phyloP scores from a whole-genome alignment of 306 rosid species.

The Vigna angularis region DNA sequence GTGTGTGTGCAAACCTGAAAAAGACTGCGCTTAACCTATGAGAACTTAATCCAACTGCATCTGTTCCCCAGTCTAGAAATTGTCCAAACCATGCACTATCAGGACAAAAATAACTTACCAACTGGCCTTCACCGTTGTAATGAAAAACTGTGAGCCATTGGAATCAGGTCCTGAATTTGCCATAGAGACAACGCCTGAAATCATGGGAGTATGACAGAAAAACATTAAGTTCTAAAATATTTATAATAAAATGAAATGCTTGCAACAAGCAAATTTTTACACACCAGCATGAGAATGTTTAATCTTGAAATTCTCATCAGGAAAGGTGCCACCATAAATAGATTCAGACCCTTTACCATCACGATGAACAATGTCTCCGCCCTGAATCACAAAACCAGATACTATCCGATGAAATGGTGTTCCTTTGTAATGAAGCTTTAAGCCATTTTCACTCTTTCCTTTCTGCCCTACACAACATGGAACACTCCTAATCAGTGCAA shows the following conservation, averaged over 20 bases:
- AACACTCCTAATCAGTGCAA: conserved; percentile 39
- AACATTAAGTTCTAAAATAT: background rate
- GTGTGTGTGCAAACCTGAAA: background rate
- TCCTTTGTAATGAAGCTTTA: conserved; percentile 76
- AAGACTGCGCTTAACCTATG: background rate
- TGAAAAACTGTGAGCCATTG: conserved; percentile 89
- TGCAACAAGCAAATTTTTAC: conserved; percentile 29
- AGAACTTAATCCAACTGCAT: conserved; percentile 15
- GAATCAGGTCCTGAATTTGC: conserved; percentile 89
- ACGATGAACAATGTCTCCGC: conserved; percentile 75
- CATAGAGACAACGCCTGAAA: conserved; percentile 81
- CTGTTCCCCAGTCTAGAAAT: conserved; percentile 1
- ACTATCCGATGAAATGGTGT: conserved; percentile 82
- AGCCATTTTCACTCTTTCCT: conserved; percentile 62
- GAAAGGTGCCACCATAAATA: conserved; percentile 78
- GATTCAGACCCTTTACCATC: conserved; percentile 81
- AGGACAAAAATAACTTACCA: conserved; percentile 58
- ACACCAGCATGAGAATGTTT: conserved; percentile 90
- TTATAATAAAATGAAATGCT: background rate
- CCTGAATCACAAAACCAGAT: conserved; percentile 91
- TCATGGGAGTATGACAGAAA: conserved; percentile 27
- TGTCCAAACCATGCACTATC: background rate
- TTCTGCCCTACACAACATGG: conserved; percentile 66
- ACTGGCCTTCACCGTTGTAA: conserved; percentile 83
- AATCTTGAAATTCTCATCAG: conserved; percentile 79